Evolutionary conservation across 768 basidiomycete genomes (phyloP).

Genomic region (Suillus tomentosus): DNA sequence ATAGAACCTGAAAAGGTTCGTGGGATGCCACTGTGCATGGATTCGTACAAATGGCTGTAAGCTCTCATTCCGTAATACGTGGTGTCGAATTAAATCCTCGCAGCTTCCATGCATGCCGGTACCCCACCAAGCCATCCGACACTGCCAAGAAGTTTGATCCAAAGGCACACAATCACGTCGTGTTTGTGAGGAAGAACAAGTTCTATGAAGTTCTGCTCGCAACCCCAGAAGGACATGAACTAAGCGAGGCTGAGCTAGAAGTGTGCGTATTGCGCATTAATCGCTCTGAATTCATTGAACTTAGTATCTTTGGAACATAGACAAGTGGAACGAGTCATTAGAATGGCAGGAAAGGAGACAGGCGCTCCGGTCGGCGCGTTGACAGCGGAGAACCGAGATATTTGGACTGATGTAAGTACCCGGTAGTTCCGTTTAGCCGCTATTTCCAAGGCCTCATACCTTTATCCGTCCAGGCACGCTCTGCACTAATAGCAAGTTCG

Average conservation of each 20-base stretch:
- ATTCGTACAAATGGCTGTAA: conserved; percentile 92
- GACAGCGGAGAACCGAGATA: conserved; percentile 86
- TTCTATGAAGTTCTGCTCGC: conserved; percentile 83
- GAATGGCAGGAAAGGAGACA: conserved; percentile 52
- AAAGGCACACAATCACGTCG: conserved; percentile 77
- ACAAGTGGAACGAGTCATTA: conserved; percentile 72
- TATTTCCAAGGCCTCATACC: not conserved
- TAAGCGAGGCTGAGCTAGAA: conserved; percentile 84
- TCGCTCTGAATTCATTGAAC: conserved; percentile 7
- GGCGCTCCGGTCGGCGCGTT: conserved; percentile 72
- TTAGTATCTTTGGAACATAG: conserved; percentile 29
- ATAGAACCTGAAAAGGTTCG: conserved; percentile 89
- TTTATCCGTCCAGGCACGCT: conserved; percentile 45
- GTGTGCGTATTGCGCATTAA: conserved; percentile 38
- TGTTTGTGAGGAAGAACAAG: conserved; percentile 88
- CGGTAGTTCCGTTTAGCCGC: not conserved
- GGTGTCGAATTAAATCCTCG: not conserved
- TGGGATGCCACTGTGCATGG: conserved; percentile 82
- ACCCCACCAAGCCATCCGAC: conserved; percentile 83
- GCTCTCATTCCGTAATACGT: conserved; percentile 27
- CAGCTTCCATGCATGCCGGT: conserved; percentile 91
- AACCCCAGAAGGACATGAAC: conserved; percentile 62
- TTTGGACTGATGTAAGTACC: conserved; percentile 85
- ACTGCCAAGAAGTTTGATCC: conserved; percentile 82
- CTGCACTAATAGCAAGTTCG: conserved; percentile 63